These are phyloP conservation scores for Alternaria longipes DNA, from an alignment of 2,329 filamentous ascomycete species.

Conservation along the genomic window DNA sequence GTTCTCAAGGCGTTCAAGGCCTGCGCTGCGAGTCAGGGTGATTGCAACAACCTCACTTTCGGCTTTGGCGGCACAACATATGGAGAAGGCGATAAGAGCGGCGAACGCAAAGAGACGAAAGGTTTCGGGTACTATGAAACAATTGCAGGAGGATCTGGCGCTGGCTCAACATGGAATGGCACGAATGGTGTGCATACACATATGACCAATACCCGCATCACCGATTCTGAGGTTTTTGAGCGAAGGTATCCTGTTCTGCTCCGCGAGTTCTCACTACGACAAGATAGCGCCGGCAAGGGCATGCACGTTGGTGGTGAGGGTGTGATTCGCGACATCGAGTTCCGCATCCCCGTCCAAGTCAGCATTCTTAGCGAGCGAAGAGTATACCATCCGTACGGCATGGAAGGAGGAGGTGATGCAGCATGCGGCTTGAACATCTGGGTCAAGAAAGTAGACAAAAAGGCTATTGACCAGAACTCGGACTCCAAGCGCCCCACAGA, in stretches of 20 bases:
- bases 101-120: conserved; percentile 62
- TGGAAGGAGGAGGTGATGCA: conserved; percentile 83
- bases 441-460: conserved; percentile 72
- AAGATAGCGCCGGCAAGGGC: conserved; percentile 70
- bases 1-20: conserved; percentile 82
- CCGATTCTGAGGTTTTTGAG: conserved; percentile 82
- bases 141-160: conserved; percentile 79
- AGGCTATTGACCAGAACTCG: conserved; percentile 35
- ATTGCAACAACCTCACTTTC: conserved; percentile 87
- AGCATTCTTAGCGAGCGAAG: conserved; percentile 80
- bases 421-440: conserved; percentile 85
- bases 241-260: conserved; percentile 78
- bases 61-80: conserved; percentile 71
- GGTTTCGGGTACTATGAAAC: conserved; percentile 91
- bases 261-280: conserved; percentile 72
- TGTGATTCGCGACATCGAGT: conserved; percentile 81
- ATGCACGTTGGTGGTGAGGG: conserved; percentile 78
- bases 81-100: conserved; percentile 15
- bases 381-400: conserved; percentile 80
- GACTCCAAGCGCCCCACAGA: conserved; percentile 36
- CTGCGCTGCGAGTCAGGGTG: conserved; percentile 80
- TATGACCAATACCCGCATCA: conserved; percentile 88
- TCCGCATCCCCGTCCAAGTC: conserved; percentile 78
- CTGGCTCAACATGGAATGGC: conserved; percentile 76
- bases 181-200: conserved; percentile 81